Conservation (phyloP, 768 basidiomycete genomes). For the Gymnopilus dilepis region DNA sequence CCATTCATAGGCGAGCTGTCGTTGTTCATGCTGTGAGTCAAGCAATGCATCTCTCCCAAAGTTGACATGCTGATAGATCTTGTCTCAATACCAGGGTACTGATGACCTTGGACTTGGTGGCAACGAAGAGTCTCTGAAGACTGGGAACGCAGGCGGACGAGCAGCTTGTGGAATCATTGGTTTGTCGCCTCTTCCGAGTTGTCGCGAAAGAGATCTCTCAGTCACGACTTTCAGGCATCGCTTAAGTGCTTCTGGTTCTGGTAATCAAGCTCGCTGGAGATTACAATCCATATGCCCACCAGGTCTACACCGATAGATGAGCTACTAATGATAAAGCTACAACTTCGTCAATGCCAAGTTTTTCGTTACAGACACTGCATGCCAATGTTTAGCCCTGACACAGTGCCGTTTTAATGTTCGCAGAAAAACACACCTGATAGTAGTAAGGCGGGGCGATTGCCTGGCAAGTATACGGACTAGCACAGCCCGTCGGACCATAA, state of each 20-base stretch:
- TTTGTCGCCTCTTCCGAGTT: slow-evolving; percentile 21
- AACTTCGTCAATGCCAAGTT: no score
- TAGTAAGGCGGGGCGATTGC: slow-evolving; percentile 58
- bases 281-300: no score
- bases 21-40: slow-evolving; percentile 62
- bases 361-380: not conserved
- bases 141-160: slow-evolving; percentile 78
- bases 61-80: not conserved
- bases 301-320: no score
- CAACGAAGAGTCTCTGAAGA: slow-evolving; percentile 72
- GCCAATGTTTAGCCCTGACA: not conserved
- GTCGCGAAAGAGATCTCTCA: not conserved
- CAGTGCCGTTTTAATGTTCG: not conserved
- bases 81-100: slow-evolving; percentile 26
- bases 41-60: not conserved
- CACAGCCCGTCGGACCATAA: slow-evolving; percentile 53
- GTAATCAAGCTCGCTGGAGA: no score
- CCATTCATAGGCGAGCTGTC: slow-evolving; percentile 58
- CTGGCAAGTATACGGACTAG: slow-evolving; percentile 45
- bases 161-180: slow-evolving; percentile 87
- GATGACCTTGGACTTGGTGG: slow-evolving; percentile 81
- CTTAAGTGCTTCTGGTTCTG: not conserved
- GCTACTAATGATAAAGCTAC: no score
- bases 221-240: slow-evolving; percentile 1
- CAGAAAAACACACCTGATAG: slow-evolving; percentile 39